phyloP scores from a whole-genome alignment of 768 basidiomycete genomes.

The Mycena indigotica region DNA sequence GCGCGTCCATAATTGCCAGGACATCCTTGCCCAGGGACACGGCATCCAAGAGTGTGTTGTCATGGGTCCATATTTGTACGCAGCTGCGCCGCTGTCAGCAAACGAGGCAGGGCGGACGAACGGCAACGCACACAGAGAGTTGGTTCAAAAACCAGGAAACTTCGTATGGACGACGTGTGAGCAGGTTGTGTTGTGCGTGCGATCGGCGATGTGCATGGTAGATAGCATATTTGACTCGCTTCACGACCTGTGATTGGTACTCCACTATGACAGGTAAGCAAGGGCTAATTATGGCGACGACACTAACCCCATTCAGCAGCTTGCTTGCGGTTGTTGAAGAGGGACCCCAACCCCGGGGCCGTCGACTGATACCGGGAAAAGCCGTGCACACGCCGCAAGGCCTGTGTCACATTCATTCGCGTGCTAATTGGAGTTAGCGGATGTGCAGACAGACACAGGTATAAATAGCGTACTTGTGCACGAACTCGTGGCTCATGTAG shows the following conservation, averaged over 20 bases:
- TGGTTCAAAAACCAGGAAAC: slow-evolving; percentile 74
- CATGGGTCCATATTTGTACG: slow-evolving; percentile 23
- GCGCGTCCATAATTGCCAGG: slow-evolving; percentile 13
- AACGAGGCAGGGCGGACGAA: neutral
- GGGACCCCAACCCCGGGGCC: slow-evolving; percentile 40
- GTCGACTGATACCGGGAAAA: slow-evolving; percentile 42
- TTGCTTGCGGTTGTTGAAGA: slow-evolving; percentile 68
- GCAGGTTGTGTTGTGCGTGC: slow-evolving; percentile 47
- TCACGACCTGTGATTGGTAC: slow-evolving; percentile 69
- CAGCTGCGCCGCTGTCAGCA: slow-evolving; percentile 11
- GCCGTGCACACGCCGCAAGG: slow-evolving; percentile 48
- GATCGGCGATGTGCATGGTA: slow-evolving; percentile 46
- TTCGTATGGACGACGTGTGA: slow-evolving; percentile 71
- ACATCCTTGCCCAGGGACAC: slow-evolving; percentile 20
- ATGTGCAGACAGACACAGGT: no score
- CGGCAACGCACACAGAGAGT: slow-evolving; percentile 58
- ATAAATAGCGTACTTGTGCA: slow-evolving; percentile 64
- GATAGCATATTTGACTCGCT: slow-evolving; percentile 57
- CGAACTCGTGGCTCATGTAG: slow-evolving; percentile 68
- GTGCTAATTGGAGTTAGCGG: no score
- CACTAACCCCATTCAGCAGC: slow-evolving; percentile 80
- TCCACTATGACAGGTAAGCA: slow-evolving; percentile 46
- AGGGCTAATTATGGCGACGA: neutral
- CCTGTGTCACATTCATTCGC: neutral
- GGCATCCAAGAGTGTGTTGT: slow-evolving; percentile 10